Evolutionary conservation across 106 monocot species (phyloP).

Genomic region (Dendrobium huoshanense): DNA sequence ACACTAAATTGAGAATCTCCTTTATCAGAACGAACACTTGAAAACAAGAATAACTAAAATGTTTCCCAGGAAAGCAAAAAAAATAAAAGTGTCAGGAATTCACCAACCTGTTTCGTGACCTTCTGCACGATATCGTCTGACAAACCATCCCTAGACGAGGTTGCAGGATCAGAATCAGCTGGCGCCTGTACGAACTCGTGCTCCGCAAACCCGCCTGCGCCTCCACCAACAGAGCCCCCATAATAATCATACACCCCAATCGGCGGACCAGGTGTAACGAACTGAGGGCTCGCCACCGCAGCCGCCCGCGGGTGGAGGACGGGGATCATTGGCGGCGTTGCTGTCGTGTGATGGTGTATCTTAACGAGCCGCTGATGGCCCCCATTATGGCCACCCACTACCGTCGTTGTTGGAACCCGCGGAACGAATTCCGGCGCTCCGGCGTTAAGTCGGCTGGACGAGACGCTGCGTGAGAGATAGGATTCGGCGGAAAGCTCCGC

Average conservation of each 20-base stretch:
- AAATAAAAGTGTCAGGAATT: background rate
- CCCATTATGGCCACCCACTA: background rate
- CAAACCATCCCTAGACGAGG: slow-evolving; percentile 2
- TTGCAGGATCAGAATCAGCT: background rate
- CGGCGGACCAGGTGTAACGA: background rate
- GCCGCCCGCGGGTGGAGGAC: slow-evolving; percentile 8
- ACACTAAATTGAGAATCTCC: background rate
- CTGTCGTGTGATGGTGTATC: slow-evolving; percentile 12
- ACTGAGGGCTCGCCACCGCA: background rate
- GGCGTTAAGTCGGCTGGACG: slow-evolving; percentile 22
- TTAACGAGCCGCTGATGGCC: slow-evolving; percentile 1
- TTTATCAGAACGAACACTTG: background rate
- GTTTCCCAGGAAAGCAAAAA: background rate
- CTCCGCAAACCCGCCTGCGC: slow-evolving; percentile 3
- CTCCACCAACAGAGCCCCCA: background rate
- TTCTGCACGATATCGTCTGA: slow-evolving; percentile 15
- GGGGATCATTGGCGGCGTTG: slow-evolving; percentile 8
- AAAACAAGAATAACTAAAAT: background rate
- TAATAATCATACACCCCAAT: slow-evolving; percentile 5
- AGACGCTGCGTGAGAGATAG: slow-evolving; percentile 9
- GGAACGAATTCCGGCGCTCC: slow-evolving; percentile 26
- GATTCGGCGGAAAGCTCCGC: background rate
- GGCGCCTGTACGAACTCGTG: slow-evolving; percentile 2
- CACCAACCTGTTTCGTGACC: slow-evolving; percentile 20
- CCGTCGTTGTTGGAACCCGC: background rate